Evolutionary conservation across 2,329 filamentous ascomycete species (phyloP).

Genomic region (Xylaria polymorpha): DNA sequence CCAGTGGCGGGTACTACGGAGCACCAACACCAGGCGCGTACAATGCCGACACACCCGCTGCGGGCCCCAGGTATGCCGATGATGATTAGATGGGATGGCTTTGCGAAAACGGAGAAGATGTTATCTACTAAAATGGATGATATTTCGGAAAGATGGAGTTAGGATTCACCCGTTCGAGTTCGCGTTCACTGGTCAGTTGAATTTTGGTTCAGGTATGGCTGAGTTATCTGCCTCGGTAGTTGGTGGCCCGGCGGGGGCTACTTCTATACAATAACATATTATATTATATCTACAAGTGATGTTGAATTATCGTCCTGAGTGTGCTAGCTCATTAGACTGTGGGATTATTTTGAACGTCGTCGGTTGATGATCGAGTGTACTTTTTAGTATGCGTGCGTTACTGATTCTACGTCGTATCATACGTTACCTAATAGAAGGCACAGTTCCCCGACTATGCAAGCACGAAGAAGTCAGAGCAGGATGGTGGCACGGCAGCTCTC

Average conservation of each 20-base stretch:
- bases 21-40: slow-evolving; percentile 50
- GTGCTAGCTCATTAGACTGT: too few species aligned
- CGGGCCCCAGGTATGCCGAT: slow-evolving; percentile 49
- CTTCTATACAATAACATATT: neutral
- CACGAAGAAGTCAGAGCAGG: too few species aligned
- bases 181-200: neutral
- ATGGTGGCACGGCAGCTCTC: too few species aligned
- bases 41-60: slow-evolving; percentile 49
- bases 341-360: too few species aligned
- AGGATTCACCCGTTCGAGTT: neutral
- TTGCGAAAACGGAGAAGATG: slow-evolving; percentile 22
- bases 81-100: slow-evolving; percentile 45
- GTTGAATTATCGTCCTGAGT: too few species aligned
- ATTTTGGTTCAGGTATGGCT: neutral
- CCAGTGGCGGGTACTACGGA: slow-evolving; percentile 66
- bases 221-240: neutral
- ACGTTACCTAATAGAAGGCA: too few species aligned
- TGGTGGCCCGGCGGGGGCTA: neutral
- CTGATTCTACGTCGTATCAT: too few species aligned
- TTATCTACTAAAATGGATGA: slow-evolving; percentile 7
- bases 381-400: too few species aligned
- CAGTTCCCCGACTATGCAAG: too few species aligned
- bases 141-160: slow-evolving; percentile 6
- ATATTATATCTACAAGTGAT: neutral
- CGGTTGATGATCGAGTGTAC: too few species aligned